Conservation (phyloP, 768 basidiomycete species). For the Sporobolomyces pararoseus region DNA sequence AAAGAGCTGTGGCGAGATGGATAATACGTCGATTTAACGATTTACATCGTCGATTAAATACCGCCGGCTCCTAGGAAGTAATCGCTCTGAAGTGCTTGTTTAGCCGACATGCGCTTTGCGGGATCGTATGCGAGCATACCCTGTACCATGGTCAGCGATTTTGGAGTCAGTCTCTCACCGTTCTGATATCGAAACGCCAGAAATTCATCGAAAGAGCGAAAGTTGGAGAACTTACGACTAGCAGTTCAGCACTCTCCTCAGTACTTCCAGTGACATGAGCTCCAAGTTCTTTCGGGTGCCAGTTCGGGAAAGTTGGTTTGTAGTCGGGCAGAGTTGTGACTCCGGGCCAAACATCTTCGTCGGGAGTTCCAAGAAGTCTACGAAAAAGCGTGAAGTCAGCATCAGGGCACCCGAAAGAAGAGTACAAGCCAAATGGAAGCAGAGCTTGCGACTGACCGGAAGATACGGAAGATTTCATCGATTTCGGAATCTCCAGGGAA, state of each 20-base stretch:
- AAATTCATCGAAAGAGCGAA: background rate
- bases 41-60: background rate
- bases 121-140: constrained; percentile 44
- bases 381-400: background rate
- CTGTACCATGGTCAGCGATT: background rate
- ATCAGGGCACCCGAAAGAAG: too few relatives aligned
- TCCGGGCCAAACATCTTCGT: constrained; percentile 86
- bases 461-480: constrained; percentile 99
- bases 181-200: too few relatives aligned
- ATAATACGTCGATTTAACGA: background rate
- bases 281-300: constrained; percentile 70
- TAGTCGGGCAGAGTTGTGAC: constrained; percentile 85
- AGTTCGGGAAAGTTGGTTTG: constrained; percentile 94
- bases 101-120: constrained; percentile 37
- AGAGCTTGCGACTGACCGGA: constrained; percentile 60
- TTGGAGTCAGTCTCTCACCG: background rate
- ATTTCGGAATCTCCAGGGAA: constrained; percentile 99
- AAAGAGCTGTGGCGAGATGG: too few relatives aligned
- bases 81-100: constrained; percentile 32
- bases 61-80: constrained; percentile 35
- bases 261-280: constrained; percentile 35
- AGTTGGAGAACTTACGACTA: constrained; percentile 21
- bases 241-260: constrained; percentile 37
- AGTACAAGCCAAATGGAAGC: background rate
- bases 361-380: constrained; percentile 91